Evolutionary conservation across 768 basidiomycete species (phyloP).

Genomic region (Lentinula aciculospora): DNA sequence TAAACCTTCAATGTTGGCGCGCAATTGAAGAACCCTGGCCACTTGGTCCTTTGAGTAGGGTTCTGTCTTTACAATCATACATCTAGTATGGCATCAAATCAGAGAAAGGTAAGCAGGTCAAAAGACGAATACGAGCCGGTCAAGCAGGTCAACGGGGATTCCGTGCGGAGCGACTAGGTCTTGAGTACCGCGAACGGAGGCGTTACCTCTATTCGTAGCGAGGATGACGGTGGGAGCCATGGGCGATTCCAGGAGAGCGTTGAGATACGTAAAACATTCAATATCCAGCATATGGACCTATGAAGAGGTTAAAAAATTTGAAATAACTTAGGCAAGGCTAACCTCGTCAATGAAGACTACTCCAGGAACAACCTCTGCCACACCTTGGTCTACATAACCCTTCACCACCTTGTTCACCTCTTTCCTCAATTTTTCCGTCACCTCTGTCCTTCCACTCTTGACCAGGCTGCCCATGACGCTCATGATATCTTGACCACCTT

Average conservation of each 20-base stretch:
- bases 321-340: constrained; percentile 14
- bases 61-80: constrained; percentile 93
- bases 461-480: constrained; percentile 91
- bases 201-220: constrained; percentile 92
- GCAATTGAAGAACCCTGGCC: constrained; percentile 77
- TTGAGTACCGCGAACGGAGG: constrained; percentile 87
- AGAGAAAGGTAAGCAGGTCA: background rate
- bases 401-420: constrained; percentile 99
- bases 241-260: constrained; percentile 89
- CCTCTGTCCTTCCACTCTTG: constrained; percentile 90
- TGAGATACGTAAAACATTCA: constrained; percentile 98
- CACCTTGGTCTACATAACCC: constrained; percentile 95
- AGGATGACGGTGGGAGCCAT: constrained; percentile 98
- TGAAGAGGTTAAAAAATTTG: background rate
- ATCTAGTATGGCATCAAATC: constrained; percentile 34
- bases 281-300: constrained; percentile 99
- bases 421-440: constrained; percentile 91
- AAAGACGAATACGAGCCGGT: constrained; percentile 51
- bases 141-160: constrained; percentile 87
- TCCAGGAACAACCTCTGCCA: constrained; percentile 96
- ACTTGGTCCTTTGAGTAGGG: constrained; percentile 81
- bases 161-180: constrained; percentile 93
- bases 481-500: constrained; percentile 98
- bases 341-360: constrained; percentile 99
- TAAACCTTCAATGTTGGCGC: constrained; percentile 84